Percentiles rank a stretch among this genome's conserved stretches.
Evolutionary conservation across 306 rosid species (phyloP).

Genomic region (Cucurbita moschata): DNA sequence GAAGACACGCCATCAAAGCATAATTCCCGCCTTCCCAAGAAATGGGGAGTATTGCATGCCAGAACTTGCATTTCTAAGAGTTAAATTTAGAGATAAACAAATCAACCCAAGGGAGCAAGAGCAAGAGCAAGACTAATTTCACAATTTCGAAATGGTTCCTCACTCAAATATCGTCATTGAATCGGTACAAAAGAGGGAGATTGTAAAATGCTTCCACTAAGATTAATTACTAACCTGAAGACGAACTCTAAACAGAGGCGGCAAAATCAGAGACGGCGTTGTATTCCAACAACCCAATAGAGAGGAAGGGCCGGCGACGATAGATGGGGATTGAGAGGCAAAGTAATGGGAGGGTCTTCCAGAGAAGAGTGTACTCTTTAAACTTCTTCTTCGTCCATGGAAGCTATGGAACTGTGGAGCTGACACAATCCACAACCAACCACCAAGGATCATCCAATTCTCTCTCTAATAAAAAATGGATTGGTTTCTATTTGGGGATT

Average conservation of each 20-base stretch:
- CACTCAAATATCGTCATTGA: background rate
- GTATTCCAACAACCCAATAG: background rate
- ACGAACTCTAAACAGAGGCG: background rate
- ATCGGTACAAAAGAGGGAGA: background rate
- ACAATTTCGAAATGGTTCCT: background rate
- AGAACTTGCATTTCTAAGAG: slow-evolving; percentile 36
- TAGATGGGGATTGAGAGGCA: background rate
- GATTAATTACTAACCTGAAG: background rate
- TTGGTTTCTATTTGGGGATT: no score
- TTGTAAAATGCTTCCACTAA: background rate
- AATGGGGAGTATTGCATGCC: slow-evolving; percentile 40
- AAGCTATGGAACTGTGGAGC: background rate
- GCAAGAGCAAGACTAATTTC: background rate
- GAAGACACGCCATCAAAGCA: slow-evolving; percentile 59
- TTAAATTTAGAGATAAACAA: background rate
- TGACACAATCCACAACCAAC: background rate
- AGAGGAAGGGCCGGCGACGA: background rate
- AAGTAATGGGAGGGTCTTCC: background rate
- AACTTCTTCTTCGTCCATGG: background rate
- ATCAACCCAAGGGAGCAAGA: background rate
- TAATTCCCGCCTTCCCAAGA: slow-evolving; percentile 39
- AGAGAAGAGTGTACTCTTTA: background rate
- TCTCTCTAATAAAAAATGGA: background rate
- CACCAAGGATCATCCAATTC: background rate
- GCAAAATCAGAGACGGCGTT: background rate